Evolutionary conservation across 1,284 basidiomycete genomes (phyloP).

Genomic region (Tilletia walkeri): DNA sequence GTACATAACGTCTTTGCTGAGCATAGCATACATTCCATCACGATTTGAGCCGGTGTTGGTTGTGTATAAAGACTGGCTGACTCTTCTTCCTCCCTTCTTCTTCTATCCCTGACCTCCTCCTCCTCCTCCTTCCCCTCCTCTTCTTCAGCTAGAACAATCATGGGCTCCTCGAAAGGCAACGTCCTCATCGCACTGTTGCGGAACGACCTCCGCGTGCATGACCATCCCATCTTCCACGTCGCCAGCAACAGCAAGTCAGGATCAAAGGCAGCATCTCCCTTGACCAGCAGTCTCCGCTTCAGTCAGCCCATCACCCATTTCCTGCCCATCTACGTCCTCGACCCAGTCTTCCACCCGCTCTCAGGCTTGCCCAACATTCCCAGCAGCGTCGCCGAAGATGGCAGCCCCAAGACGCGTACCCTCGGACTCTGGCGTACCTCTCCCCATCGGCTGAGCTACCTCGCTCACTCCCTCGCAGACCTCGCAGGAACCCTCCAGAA

Average conservation of each 20-base stretch:
- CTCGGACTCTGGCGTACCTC: slow-evolving; percentile 40
- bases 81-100: background rate
- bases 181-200: slow-evolving; percentile 31
- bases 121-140: background rate
- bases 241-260: background rate
- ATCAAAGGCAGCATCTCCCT: slow-evolving; percentile 22
- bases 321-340: slow-evolving; percentile 44
- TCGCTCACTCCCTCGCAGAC: slow-evolving; percentile 43
- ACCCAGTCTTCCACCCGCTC: slow-evolving; percentile 40
- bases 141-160: background rate
- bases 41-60: background rate
- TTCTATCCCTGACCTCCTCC: background rate
- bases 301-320: slow-evolving; percentile 39
- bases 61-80: background rate
- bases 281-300: slow-evolving; percentile 26
- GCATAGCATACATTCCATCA: background rate
- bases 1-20: background rate
- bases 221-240: slow-evolving; percentile 44
- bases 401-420: slow-evolving; percentile 37
- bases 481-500: slow-evolving; percentile 28
- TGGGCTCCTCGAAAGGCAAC: slow-evolving; percentile 21
- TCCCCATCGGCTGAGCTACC: slow-evolving; percentile 36
- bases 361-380: slow-evolving; percentile 33
- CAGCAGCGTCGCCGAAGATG: slow-evolving; percentile 28
- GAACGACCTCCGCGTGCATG: slow-evolving; percentile 45